phyloP scores from a whole-genome alignment of 306 rosid genomes.

The Cucumis cinereus region DNA sequence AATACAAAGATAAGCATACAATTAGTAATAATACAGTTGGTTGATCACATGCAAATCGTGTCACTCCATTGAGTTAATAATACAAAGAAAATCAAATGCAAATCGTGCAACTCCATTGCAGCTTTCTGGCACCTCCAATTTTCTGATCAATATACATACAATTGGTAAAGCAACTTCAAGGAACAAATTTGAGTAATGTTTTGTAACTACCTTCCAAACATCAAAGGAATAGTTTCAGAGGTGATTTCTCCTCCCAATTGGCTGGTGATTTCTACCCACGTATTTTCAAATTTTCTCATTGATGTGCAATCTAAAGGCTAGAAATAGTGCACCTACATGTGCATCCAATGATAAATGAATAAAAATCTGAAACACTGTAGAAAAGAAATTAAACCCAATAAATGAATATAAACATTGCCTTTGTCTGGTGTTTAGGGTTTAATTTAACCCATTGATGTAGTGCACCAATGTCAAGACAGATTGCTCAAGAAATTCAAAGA shows the following conservation, averaged over 20 bases:
- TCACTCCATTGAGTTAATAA: too few relatives aligned
- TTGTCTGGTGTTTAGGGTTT: neutral
- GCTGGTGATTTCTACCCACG: conserved; percentile 53
- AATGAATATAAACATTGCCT: neutral
- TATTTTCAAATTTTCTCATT: conserved; percentile 44
- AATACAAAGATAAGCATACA: conserved; percentile 19
- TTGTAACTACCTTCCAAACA: conserved; percentile 78
- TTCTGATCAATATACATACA: conserved; percentile 30
- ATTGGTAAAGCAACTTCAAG: neutral
- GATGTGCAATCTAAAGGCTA: conserved; percentile 53
- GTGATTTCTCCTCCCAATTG: conserved; percentile 40
- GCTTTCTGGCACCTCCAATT: conserved; percentile 71
- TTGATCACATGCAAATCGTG: too few relatives aligned
- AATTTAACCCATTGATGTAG: neutral
- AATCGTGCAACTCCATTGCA: conserved; percentile 76
- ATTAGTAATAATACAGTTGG: conserved; percentile 69
- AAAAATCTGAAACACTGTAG: neutral
- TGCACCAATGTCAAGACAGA: neutral
- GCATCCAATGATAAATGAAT: conserved; percentile 2
- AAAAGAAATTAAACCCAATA: neutral
- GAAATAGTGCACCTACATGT: conserved; percentile 60
- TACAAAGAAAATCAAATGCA: conserved; percentile 76
- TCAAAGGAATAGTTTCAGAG: conserved; percentile 49
- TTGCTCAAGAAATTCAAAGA: neutral
- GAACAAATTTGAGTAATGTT: conserved; percentile 9